phyloP scores from a whole-genome alignment of 2,329 filamentous ascomycete species.

The Neocucurbitaria cava region DNA sequence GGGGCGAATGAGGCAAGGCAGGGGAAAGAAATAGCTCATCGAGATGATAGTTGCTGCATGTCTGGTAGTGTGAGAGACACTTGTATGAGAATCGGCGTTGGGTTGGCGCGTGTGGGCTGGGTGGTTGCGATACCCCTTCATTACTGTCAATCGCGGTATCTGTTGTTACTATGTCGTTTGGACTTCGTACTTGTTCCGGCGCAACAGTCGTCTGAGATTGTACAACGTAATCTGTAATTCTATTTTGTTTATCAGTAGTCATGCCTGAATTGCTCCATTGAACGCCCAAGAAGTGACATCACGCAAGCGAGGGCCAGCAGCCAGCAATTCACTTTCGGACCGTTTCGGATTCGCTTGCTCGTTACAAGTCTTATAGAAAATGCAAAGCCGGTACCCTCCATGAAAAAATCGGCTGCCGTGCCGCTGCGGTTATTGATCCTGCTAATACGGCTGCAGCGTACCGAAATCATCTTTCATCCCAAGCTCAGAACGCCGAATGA shows the following conservation, averaged over 20 bases:
- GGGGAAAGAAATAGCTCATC: constrained; percentile 25
- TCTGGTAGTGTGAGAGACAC: background rate
- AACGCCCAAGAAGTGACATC: constrained; percentile 42
- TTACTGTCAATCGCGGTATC: constrained; percentile 10
- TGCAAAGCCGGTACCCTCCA: constrained; percentile 49
- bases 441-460: constrained; percentile 51
- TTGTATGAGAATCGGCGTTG: background rate
- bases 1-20: constrained; percentile 36
- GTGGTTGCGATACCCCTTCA: constrained; percentile 8
- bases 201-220: constrained; percentile 22
- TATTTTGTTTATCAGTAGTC: constrained; percentile 41
- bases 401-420: constrained; percentile 46
- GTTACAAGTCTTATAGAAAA: constrained; percentile 51
- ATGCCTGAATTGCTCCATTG: constrained; percentile 29
- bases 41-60: background rate
- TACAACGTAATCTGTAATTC: constrained; percentile 30
- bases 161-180: constrained; percentile 6
- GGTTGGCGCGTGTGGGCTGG: background rate
- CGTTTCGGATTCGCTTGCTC: constrained; percentile 51
- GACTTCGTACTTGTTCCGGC: constrained; percentile 6
- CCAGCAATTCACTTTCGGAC: constrained; percentile 48
- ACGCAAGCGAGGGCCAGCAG: constrained; percentile 40
- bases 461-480: constrained; percentile 51
- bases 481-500: constrained; percentile 50
- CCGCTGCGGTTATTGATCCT: constrained; percentile 43